These are phyloP conservation scores for Zygnema circumcarinatum DNA, from an alignment of 139 green algal genomes.

Conservation along the genomic window DNA sequence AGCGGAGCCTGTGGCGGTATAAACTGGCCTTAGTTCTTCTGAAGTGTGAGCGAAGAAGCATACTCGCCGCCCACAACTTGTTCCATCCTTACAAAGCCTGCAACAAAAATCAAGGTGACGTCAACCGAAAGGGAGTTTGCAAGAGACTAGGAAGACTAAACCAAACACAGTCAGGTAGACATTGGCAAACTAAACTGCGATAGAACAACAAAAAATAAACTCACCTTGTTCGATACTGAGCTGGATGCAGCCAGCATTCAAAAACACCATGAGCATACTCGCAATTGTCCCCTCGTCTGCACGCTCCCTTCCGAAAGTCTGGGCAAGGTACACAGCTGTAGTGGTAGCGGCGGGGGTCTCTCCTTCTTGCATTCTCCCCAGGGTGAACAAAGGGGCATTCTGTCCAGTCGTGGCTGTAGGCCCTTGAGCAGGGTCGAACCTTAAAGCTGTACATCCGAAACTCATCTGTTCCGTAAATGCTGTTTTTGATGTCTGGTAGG, in stretches of 20 bases:
- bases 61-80: conserved; percentile 82
- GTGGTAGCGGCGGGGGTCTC: conserved; percentile 79
- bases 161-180: not conserved
- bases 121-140: not conserved
- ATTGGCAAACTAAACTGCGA: not conserved
- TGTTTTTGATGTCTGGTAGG: conserved; percentile 41
- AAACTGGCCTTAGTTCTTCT: conserved; percentile 74
- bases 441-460: conserved; percentile 70
- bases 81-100: conserved; percentile 93
- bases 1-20: conserved; percentile 30
- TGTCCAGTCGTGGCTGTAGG: conserved; percentile 90
- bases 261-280: conserved; percentile 95
- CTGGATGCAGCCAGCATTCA: conserved; percentile 96
- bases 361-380: conserved; percentile 87
- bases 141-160: not conserved
- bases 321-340: conserved; percentile 95
- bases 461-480: conserved; percentile 55
- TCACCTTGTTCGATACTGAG: conserved; percentile 80
- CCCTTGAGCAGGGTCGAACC: conserved; percentile 73
- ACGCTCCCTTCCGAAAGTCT: conserved; percentile 88
- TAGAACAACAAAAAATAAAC: not conserved
- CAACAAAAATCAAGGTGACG: not conserved
- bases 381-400: conserved; percentile 94
- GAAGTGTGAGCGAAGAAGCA: conserved; percentile 96
- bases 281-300: conserved; percentile 83